Evolutionary conservation across 805 yeast species (phyloP).

Genomic region (Metschnikowia borealis): DNA sequence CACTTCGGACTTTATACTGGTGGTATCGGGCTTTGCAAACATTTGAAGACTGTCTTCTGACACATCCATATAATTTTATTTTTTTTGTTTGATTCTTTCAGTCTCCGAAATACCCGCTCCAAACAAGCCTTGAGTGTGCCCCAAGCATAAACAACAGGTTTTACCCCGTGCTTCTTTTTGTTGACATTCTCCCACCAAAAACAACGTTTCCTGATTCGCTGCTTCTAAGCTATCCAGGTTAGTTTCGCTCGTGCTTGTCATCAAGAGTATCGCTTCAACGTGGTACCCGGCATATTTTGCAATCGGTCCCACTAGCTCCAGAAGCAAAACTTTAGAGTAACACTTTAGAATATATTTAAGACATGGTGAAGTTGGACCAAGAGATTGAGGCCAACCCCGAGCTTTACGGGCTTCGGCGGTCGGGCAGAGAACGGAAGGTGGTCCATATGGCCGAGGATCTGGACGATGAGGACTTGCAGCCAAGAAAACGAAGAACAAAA

Average conservation of each 20-base stretch:
- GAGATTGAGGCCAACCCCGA: constrained; percentile 54
- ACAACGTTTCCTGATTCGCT: not conserved
- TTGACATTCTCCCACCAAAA: no score
- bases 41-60: not conserved
- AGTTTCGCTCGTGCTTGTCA: not conserved
- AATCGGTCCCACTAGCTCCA: not conserved
- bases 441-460: constrained; percentile 32
- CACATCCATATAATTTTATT: no score
- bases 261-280: not conserved
- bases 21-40: not conserved
- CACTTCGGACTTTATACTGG: not conserved
- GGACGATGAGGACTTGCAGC: constrained; percentile 28
- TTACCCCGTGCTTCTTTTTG: not conserved
- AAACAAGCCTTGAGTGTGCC: not conserved
- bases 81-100: not conserved
- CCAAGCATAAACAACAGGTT: not conserved
- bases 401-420: constrained; percentile 77
- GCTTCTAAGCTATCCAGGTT: not conserved
- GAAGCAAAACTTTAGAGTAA: not conserved
- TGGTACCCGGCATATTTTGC: not conserved
- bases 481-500: constrained; percentile 12
- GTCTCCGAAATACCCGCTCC: not conserved
- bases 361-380: constrained; percentile 15
- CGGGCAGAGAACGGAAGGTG: constrained; percentile 55
- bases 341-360: not conserved